Evolutionary conservation across 1,139 yeast genomes (phyloP), one percentile per base, ranked within the genome.

Genomic region (Diutina pseudorugosa): DNA sequence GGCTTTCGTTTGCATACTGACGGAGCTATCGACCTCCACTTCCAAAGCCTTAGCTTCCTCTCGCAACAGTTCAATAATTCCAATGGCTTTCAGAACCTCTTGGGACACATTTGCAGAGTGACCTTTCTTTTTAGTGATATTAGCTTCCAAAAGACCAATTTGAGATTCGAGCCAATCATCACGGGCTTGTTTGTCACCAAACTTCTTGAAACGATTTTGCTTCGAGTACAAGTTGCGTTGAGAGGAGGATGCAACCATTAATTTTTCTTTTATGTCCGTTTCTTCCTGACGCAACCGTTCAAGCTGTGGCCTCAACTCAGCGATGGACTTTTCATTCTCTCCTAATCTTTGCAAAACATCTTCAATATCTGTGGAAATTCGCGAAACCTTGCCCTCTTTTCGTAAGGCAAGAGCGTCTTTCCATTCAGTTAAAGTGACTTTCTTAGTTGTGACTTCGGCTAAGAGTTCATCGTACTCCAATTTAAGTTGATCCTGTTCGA

Each of bases 161-260:
- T 71, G 70, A 2, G 55, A 52, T n/a, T 61, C 58, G n/a, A 91
- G 71, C 94, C 95, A 87, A 1, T 57, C 52, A 62, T 90, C 85
- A 58, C 97, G 76, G 56, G 86, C 84, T 4, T 67, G 62, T 56
- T 76, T 75, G 11, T 76, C 67, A 1, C 66, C 58, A 59, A 88
- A 90, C 58, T 79, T 77, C 47, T 82, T 76, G 57, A 79, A 79
- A 53, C 93, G 77, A 49, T 85, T 89, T 59, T 84, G 88, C 61
- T 90, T 91, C 12, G 89, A 73, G 53, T 85, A 79, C 9, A 91
- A 66, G 8, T 82, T 75, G 57, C 87, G 73, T 63, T 85, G 90
- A 41, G 70, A 73, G 2, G 81, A 71, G 52, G 75, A 74, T 47
- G 80, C 62, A 16, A 72, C 71, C 2, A 70, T 61, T 41, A 85